Percentiles rank a stretch among this genome's conserved stretches.
These are phyloP conservation scores for Volvariella volvacea DNA, from an alignment of 1,284 basidiomycete species.

Conservation along the genomic window DNA sequence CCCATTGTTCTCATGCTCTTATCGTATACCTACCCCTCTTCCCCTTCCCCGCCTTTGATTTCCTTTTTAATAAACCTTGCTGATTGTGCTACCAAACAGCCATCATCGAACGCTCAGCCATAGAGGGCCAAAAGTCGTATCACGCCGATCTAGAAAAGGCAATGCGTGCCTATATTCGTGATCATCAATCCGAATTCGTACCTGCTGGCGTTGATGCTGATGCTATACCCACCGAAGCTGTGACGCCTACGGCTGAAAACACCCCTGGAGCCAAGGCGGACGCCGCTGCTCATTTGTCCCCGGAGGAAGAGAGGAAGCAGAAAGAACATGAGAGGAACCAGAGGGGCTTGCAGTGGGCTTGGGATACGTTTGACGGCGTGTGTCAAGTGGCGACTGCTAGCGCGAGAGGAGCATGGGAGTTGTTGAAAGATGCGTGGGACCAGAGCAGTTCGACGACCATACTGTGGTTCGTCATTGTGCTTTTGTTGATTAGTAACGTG, in stretches of 20 bases:
- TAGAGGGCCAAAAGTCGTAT: slow-evolving; percentile 94
- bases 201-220: slow-evolving; percentile 69
- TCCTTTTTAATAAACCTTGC: background rate
- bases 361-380: slow-evolving; percentile 76
- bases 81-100: slow-evolving; percentile 35
- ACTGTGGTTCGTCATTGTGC: slow-evolving; percentile 63
- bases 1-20: no score
- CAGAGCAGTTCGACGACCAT: slow-evolving; percentile 63
- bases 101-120: slow-evolving; percentile 87
- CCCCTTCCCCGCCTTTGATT: slow-evolving; percentile 2
- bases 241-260: slow-evolving; percentile 10
- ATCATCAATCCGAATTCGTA: slow-evolving; percentile 85
- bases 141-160: slow-evolving; percentile 80
- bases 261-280: slow-evolving; percentile 10
- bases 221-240: slow-evolving; percentile 22
- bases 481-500: slow-evolving; percentile 71
- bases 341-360: slow-evolving; percentile 77
- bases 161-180: slow-evolving; percentile 84
- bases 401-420: slow-evolving; percentile 62
- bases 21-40: no score
- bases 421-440: slow-evolving; percentile 70
- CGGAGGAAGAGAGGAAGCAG: slow-evolving; percentile 33
- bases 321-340: slow-evolving; percentile 63
- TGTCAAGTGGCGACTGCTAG: slow-evolving; percentile 64
- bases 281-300: slow-evolving; percentile 6